phyloP scores from a whole-genome alignment of 2,329 filamentous ascomycete genomes.

The Ceratocystis alfenasii region DNA sequence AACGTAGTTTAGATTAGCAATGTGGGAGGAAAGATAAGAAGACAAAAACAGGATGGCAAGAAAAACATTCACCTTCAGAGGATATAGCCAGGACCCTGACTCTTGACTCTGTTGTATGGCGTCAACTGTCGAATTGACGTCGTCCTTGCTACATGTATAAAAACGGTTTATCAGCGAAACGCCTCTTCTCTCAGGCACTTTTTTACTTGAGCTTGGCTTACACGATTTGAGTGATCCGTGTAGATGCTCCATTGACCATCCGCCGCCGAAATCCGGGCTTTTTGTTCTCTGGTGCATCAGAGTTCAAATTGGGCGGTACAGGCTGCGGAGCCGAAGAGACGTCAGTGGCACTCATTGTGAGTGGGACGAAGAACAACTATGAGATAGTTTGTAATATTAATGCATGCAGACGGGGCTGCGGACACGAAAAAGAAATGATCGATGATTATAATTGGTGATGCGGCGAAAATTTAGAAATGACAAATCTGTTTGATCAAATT shows the following conservation, averaged over 20 bases:
- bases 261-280: constrained; percentile 42
- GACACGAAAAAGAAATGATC: not conserved
- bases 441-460: not conserved
- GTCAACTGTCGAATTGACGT: constrained; percentile 11
- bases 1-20: not conserved
- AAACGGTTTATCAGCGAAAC: not conserved
- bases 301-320: not conserved
- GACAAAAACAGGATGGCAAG: no score
- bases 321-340: not conserved
- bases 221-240: constrained; percentile 5
- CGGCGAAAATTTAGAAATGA: not conserved
- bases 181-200: not conserved
- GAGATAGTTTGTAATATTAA: not conserved
- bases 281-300: not conserved
- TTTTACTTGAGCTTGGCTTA: constrained; percentile 16
- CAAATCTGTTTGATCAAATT: not conserved
- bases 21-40: not conserved
- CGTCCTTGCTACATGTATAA: constrained; percentile 12
- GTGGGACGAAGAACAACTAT: not conserved
- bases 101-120: constrained; percentile 6
- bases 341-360: not conserved
- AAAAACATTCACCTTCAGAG: constrained; percentile 47
- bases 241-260: constrained; percentile 29
- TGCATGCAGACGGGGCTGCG: not conserved
- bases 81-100: constrained; percentile 47